Evolutionary conservation across 176 grass and related monocot genomes (phyloP), one percentile per base, ranked within the genome.

Genomic region (Stipa capillata): DNA sequence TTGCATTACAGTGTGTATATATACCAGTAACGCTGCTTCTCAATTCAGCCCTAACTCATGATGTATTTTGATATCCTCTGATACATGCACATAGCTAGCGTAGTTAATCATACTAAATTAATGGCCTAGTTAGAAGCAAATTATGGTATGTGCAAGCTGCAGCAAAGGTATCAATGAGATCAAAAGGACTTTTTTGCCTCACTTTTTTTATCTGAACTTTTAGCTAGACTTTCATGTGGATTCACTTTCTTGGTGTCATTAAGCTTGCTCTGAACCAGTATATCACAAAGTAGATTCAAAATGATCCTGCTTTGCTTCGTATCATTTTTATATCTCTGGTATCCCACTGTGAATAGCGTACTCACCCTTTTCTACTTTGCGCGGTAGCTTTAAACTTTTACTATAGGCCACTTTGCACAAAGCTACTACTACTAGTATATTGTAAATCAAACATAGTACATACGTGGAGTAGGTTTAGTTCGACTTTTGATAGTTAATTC

Each of bases 221-320:
- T 50, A 74, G 79, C 51, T 41, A 78, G 41, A 47, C 74, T 53
- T 73, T 52, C 68, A 67, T 73, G 61, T 74, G 79, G 74, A 69
- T 61, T 83, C 83, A 44, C 74, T 90, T 82, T 83, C 67, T 18
- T 44, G 24, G 60, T 83, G 55, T 81, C 66, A 62, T 16, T 72
- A 67, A 73, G 47, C 34, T 71, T 70, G 35, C 54, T 61, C 70
- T 77, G 36, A 81, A 73, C 15, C 57, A 58, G 80, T 78, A 62
- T 43, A 77, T 85, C 82, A n/a, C n/a, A 77, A 77, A 77, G 87
- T 37, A 55, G 77, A 72, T 81, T 77, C 87, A 82, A 82, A 80
- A 82, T 41, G 87, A 85, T 85, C 45, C 87, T 37, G 63, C 63
- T 73, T 78, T 74, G 58, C 80, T 82, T 85, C 76, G 47, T 31